A percentile compares a stretch with the other conserved stretches of the same genome.
phyloP scores from a whole-genome alignment of 148 eudicot genomes.

The Amaranthus palmeri region DNA sequence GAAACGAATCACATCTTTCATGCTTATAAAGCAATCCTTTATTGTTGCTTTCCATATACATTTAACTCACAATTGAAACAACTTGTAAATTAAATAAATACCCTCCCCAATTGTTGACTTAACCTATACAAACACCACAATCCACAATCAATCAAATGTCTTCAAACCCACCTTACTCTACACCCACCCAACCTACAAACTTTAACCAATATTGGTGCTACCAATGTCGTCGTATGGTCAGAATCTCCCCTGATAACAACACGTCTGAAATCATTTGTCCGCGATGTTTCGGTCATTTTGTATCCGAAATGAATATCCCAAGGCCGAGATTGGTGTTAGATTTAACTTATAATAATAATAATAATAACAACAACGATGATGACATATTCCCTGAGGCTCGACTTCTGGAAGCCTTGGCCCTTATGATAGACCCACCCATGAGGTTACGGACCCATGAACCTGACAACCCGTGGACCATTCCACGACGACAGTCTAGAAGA shows the following conservation, averaged over 20 bases:
- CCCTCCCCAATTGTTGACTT: not conserved
- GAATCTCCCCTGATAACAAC: slow-evolving; percentile 36
- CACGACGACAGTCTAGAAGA: slow-evolving; percentile 14
- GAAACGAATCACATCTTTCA: slow-evolving; percentile 32
- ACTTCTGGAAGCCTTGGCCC: slow-evolving; percentile 59
- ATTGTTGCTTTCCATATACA: not conserved
- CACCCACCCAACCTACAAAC: slow-evolving; percentile 22
- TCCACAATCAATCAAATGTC: slow-evolving; percentile 31
- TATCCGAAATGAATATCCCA: slow-evolving; percentile 45
- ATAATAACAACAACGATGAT: not conserved
- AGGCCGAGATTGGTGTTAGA: slow-evolving; percentile 33
- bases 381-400: slow-evolving; percentile 76
- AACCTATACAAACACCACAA: not conserved
- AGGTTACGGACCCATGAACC: slow-evolving; percentile 6
- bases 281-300: slow-evolving; percentile 68
- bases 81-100: not conserved
- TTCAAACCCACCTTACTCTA: slow-evolving; percentile 25
- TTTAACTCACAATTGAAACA: not conserved
- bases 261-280: slow-evolving; percentile 53
- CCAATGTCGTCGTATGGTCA: slow-evolving; percentile 62
- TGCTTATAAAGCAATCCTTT: slow-evolving; percentile 19
- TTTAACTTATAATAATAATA: slow-evolving; percentile 25
- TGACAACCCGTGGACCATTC: slow-evolving; percentile 14
- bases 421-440: slow-evolving; percentile 45
- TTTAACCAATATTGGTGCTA: slow-evolving; percentile 74